A percentile compares a stretch with the other conserved stretches of the same genome.
Evolutionary conservation across 2,329 filamentous ascomycete genomes (phyloP).

Genomic region (Hymenoscyphus repandus): DNA sequence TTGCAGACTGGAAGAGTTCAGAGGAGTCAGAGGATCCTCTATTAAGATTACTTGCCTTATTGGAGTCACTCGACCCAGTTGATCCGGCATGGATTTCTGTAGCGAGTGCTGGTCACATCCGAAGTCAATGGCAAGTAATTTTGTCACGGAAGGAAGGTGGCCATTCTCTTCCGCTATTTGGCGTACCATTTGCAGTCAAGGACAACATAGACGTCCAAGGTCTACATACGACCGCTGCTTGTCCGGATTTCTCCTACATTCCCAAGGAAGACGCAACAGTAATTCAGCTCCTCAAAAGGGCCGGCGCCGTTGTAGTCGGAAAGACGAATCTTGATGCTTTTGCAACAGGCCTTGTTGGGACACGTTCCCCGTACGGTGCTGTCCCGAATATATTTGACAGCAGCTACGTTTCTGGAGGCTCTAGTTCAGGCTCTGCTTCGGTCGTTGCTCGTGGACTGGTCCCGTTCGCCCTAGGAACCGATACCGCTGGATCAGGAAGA

Average conservation of each 20-base stretch:
- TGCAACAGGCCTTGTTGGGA: conserved; percentile 51
- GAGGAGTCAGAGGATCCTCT: background rate
- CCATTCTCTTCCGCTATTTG: conserved; percentile 40
- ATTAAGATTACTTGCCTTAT: background rate
- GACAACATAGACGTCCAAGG: conserved; percentile 49
- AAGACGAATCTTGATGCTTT: conserved; percentile 48
- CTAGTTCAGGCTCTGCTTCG: conserved; percentile 45
- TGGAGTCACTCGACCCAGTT: background rate
- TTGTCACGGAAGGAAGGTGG: conserved; percentile 12
- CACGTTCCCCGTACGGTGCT: conserved; percentile 45
- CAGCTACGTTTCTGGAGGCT: conserved; percentile 46
- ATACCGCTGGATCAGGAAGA: conserved; percentile 45
- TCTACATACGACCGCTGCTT: conserved; percentile 46
- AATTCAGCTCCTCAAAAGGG: conserved; percentile 5
- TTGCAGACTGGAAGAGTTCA: background rate
- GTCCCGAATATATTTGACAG: conserved; percentile 40
- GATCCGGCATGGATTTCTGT: conserved; percentile 1
- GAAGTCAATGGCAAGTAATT: conserved; percentile 1
- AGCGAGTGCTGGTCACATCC: background rate
- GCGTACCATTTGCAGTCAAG: conserved; percentile 50
- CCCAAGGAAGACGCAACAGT: conserved; percentile 31
- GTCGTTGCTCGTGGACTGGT: conserved; percentile 44
- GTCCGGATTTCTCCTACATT: conserved; percentile 41
- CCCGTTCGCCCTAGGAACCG: conserved; percentile 46
- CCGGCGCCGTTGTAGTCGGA: conserved; percentile 14